Evolutionary conservation across 1,284 basidiomycete species (phyloP).

Genomic region (Puccinia coronata): DNA sequence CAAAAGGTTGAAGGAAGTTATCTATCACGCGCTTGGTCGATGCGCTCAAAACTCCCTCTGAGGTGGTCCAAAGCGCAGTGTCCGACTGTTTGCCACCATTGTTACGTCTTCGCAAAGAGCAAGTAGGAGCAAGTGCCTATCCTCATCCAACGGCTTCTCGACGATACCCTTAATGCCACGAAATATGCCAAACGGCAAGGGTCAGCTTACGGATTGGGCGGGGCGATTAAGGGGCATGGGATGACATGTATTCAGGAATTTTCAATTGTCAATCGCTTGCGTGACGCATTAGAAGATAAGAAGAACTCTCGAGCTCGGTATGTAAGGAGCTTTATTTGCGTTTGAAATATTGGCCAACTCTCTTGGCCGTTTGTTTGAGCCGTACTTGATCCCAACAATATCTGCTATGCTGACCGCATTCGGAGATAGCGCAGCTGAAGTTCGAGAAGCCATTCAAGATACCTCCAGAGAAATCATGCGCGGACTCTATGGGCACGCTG

Average conservation of each 20-base stretch:
- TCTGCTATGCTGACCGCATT: conserved; percentile 84
- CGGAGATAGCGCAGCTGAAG: conserved; percentile 85
- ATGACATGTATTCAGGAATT: conserved; percentile 82
- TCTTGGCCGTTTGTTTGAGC: conserved; percentile 87
- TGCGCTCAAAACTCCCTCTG: conserved; percentile 89
- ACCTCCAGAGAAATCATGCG: conserved; percentile 89
- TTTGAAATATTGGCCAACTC: conserved; percentile 87
- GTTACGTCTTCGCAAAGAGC: conserved; percentile 69
- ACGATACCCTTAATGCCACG: conserved; percentile 72
- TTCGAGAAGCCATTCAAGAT: conserved; percentile 92
- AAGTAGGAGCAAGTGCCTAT: conserved; percentile 64
- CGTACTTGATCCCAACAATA: conserved; percentile 82
- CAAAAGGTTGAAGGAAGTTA: conserved; percentile 74
- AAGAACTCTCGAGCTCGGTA: conserved; percentile 79
- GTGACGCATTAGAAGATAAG: conserved; percentile 83
- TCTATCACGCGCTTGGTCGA: conserved; percentile 87
- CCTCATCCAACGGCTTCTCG: conserved; percentile 75
- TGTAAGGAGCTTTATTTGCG: conserved; percentile 93
- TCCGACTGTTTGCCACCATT: conserved; percentile 85
- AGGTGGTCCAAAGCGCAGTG: conserved; percentile 94
- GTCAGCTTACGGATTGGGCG: conserved; percentile 93
- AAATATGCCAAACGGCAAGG: conserved; percentile 92
- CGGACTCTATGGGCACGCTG: conserved; percentile 72
- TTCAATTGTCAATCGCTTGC: conserved; percentile 73
- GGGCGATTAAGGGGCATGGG: conserved; percentile 85